Evolutionary conservation across 2,329 filamentous ascomycete genomes (phyloP).

Genomic region (Bipolaris gigantea): DNA sequence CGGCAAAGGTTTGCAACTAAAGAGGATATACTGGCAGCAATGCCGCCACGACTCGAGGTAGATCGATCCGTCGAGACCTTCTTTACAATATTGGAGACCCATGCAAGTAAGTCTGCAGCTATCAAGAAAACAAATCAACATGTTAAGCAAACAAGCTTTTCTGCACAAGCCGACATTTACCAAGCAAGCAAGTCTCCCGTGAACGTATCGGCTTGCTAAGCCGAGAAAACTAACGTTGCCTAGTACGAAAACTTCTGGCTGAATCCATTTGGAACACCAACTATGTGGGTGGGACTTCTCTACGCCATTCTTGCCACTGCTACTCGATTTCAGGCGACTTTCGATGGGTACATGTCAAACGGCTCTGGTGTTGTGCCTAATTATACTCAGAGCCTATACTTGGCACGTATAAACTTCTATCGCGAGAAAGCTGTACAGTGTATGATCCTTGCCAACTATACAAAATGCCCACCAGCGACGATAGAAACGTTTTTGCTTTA

Average conservation of each 20-base stretch:
- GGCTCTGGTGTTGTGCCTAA: conserved; percentile 2
- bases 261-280: conserved; percentile 41
- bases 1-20: conserved; percentile 30
- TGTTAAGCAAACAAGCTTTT: conserved; percentile 22
- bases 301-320: conserved; percentile 46
- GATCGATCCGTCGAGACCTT: conserved; percentile 31
- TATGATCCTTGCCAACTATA: conserved; percentile 39
- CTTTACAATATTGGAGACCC: conserved; percentile 33
- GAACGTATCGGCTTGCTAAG: not conserved
- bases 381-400: conserved; percentile 15
- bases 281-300: conserved; percentile 51
- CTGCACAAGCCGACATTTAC: conserved; percentile 37
- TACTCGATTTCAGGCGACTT: conserved; percentile 27
- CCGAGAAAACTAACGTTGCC: conserved; percentile 5
- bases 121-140: not conserved
- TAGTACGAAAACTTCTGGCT: conserved; percentile 51
- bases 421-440: conserved; percentile 39
- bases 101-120: conserved; percentile 23
- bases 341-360: conserved; percentile 11
- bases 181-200: conserved; percentile 21
- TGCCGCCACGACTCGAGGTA: conserved; percentile 30
- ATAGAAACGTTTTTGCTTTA: conserved; percentile 38
- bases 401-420: conserved; percentile 33
- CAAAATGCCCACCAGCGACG: conserved; percentile 41
- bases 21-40: conserved; percentile 33